Base-by-base conservation (phyloP, 1,139 yeast genomes). In the Saccharomyces uvarum region DNA sequence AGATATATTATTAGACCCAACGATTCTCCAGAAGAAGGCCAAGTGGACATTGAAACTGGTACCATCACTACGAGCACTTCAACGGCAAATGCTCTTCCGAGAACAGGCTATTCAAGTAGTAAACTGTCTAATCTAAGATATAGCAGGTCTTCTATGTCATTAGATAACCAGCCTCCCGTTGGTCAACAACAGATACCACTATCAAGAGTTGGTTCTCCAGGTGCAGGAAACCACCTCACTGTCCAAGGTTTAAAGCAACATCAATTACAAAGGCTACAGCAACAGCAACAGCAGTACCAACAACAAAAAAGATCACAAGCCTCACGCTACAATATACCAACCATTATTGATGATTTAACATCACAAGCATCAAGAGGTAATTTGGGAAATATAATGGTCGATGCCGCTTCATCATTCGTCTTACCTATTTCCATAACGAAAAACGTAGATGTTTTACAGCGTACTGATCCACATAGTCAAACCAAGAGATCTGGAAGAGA, bases 1-100 rank as follows among this genome's bases (percentile, higher is more conserved):
- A 81, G 87, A 75, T 77, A 86, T 74, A 64, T 80, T 66, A 63
- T 78, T 52, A 66, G 75, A 63, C 74, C 80, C 54, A 68, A 73
- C 56, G 72, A 74, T 55, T 70, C 75, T 53, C 63, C 69, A 49
- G 63, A 66, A 54, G 62, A 71, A 54, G 68, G 71, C 47, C 63
- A 65, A 52, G 61, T 70, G 26, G 72, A 71, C 52, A 61, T 59
- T 44, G 70, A 63, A 38, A 65, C 65, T 31, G 70, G 71, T 53
- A 61, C 71, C 13, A 58, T 70, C 44, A 49, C 63, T 14, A 57
- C 69, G 2, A 59, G 58, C 48, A 55, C 59, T 38, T 56, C 58
- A 13, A 54, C 64, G 33, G 51, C 69, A 6, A 54, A 58, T 21
- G 54, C 61, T 6, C 54, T 61, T 47, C 60, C 67, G n/a, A 55